phyloP scores from a whole-genome alignment of 2,329 filamentous ascomycete genomes.

The Talaromyces piceae region DNA sequence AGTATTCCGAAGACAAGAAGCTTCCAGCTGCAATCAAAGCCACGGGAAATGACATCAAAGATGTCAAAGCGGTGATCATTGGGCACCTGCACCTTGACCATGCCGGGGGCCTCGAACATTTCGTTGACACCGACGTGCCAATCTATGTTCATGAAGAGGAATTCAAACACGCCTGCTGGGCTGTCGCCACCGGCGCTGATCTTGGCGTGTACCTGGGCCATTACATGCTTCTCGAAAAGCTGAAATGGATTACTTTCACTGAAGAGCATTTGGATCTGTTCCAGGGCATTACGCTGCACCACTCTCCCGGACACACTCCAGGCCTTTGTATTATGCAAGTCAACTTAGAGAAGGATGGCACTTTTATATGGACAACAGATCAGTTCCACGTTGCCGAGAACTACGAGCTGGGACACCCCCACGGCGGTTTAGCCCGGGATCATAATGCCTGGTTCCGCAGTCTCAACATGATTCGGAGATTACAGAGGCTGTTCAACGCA shows the following conservation, averaged over 20 bases:
- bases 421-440: conserved; percentile 32
- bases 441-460: conserved; percentile 31
- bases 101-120: conserved; percentile 42
- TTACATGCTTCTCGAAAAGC: conserved; percentile 27
- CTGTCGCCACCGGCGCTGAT: conserved; percentile 36
- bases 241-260: conserved; percentile 40
- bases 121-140: conserved; percentile 35
- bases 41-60: conserved; percentile 38
- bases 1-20: conserved; percentile 26
- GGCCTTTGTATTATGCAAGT: conserved; percentile 31
- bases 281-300: conserved; percentile 32
- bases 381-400: conserved; percentile 36
- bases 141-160: conserved; percentile 45
- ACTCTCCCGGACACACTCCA: conserved; percentile 31
- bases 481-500: conserved; percentile 25
- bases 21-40: conserved; percentile 30
- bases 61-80: conserved; percentile 41
- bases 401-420: conserved; percentile 26
- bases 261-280: conserved; percentile 33
- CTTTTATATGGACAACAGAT: conserved; percentile 36
- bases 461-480: conserved; percentile 25
- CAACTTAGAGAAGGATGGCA: conserved; percentile 28
- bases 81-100: conserved; percentile 44
- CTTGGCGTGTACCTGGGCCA: conserved; percentile 32
- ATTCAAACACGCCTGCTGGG: conserved; percentile 41